Percentiles rank a stretch among this genome's conserved stretches.
These are phyloP conservation scores for Nannochloris sp. DNA, from an alignment of 139 green algal genomes.

Conservation along the genomic window DNA sequence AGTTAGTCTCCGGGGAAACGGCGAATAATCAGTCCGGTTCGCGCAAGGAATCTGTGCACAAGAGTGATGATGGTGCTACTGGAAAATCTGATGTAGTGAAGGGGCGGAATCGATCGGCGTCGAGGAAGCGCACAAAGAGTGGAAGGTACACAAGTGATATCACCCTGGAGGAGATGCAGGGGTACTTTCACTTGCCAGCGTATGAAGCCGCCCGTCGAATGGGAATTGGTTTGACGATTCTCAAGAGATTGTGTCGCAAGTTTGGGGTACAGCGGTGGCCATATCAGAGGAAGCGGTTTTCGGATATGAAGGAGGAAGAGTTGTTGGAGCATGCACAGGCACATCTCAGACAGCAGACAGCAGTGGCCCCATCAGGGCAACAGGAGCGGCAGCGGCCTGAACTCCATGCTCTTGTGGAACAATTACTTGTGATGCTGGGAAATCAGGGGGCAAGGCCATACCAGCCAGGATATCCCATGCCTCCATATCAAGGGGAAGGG, in stretches of 20 bases:
- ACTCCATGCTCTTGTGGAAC: too few species aligned
- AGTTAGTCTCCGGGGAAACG: too few species aligned
- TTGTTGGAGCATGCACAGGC: too few species aligned
- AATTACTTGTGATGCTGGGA: too few species aligned
- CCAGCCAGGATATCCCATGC: too few species aligned
- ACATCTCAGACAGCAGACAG: too few species aligned
- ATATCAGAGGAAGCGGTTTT: neutral
- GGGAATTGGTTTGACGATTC: conserved; percentile 8
- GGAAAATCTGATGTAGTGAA: neutral
- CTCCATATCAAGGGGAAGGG: too few species aligned
- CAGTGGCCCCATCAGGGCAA: too few species aligned
- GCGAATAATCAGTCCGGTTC: too few species aligned
- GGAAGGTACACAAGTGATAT: conserved; percentile 9
- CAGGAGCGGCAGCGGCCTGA: too few species aligned
- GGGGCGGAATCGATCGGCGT: neutral
- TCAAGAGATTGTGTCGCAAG: conserved; percentile 7
- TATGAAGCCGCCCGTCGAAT: neutral
- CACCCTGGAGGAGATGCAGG: conserved; percentile 1
- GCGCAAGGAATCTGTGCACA: neutral
- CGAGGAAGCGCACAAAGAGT: conserved; percentile 7
- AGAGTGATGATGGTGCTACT: neutral
- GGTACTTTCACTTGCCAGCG: conserved; percentile 5
- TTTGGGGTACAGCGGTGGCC: conserved; percentile 8
- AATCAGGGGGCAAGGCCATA: too few species aligned
- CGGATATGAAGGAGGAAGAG: too few species aligned